Percentiles rank a stretch among this genome's conserved stretches.
These are phyloP conservation scores for Mortierella sp. DNA, from an alignment of 371 early-diverging fungal genomes.

Conservation along the genomic window DNA sequence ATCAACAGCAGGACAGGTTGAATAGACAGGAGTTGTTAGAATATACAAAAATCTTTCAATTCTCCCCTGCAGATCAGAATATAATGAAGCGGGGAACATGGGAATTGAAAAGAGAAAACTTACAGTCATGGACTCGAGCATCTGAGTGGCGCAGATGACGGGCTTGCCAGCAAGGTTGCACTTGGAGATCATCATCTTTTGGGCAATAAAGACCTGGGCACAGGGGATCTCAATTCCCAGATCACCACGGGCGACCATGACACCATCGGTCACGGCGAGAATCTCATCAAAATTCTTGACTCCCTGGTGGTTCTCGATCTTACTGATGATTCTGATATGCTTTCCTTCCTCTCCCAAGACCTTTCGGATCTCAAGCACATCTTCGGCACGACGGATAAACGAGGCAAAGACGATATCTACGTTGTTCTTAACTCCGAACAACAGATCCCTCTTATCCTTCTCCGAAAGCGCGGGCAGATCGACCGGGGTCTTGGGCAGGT, in stretches of 20 bases:
- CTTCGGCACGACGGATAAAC: conserved; percentile 93
- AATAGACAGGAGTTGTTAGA: too few species aligned
- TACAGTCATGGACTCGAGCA: conserved; percentile 97
- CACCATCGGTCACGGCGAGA: conserved; percentile 92
- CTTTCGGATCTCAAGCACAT: conserved; percentile 84
- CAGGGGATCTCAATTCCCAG: conserved; percentile 97
- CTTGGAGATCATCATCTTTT: conserved; percentile 96
- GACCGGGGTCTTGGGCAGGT: conserved; percentile 84
- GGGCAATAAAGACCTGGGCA: conserved; percentile 90
- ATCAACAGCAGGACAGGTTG: too few species aligned
- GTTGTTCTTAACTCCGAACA: conserved; percentile 92
- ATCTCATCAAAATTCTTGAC: conserved; percentile 98
- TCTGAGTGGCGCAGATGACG: conserved; percentile 98
- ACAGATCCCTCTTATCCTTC: conserved; percentile 93
- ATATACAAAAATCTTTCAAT: too few species aligned
- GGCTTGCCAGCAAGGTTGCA: conserved; percentile 96
- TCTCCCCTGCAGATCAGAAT: too few species aligned
- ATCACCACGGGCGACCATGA: conserved; percentile 99
- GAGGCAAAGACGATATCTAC: conserved; percentile 98
- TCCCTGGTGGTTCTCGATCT: conserved; percentile 96
- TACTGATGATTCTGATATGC: conserved; percentile 92
- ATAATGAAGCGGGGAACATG: not conserved
- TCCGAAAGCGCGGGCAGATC: conserved; percentile 93
- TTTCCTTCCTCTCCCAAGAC: conserved; percentile 82
- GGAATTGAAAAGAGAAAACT: not conserved